Evolutionary conservation across 305 asterid genomes (phyloP).

Genomic region (Rubia tinctorum): DNA sequence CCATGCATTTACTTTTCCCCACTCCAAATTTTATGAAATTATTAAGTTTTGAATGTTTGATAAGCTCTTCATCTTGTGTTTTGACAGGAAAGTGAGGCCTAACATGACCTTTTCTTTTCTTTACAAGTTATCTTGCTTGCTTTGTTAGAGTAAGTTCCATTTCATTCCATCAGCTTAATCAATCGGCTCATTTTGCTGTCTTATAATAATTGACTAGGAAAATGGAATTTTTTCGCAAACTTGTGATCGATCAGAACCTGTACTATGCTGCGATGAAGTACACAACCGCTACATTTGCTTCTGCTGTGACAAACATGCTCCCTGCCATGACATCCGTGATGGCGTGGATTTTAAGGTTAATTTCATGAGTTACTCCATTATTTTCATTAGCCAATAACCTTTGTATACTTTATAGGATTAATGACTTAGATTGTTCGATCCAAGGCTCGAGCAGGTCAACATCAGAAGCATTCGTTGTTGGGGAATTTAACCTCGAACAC

Average conservation of each 20-base stretch:
- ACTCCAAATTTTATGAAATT: no score
- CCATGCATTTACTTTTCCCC: not conserved
- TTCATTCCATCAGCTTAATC: no score
- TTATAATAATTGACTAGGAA: not conserved
- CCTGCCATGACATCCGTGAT: conserved; percentile 49
- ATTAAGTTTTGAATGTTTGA: not conserved
- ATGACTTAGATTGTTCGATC: not conserved
- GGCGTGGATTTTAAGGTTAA: conserved; percentile 42
- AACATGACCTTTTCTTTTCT: conserved; percentile 42
- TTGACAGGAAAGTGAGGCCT: conserved; percentile 65
- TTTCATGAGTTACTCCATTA: conserved; percentile 6
- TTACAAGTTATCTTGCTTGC: conserved; percentile 51
- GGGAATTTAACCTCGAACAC: no score
- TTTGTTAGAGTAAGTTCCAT: conserved; percentile 44
- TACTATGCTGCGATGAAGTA: conserved; percentile 58
- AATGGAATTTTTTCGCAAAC: conserved; percentile 30
- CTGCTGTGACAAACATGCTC: conserved; percentile 25
- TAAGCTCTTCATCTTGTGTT: not conserved
- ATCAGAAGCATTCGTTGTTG: conserved; percentile 31
- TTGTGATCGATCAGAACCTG: conserved; percentile 63
- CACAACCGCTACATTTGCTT: conserved; percentile 64
- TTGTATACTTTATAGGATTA: not conserved
- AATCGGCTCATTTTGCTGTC: no score
- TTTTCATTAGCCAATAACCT: not conserved
- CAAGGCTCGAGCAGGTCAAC: conserved; percentile 61